Evolutionary conservation across 352 stramenopile genomes (phyloP).

Genomic region (Halophytophthora polymorphica): DNA sequence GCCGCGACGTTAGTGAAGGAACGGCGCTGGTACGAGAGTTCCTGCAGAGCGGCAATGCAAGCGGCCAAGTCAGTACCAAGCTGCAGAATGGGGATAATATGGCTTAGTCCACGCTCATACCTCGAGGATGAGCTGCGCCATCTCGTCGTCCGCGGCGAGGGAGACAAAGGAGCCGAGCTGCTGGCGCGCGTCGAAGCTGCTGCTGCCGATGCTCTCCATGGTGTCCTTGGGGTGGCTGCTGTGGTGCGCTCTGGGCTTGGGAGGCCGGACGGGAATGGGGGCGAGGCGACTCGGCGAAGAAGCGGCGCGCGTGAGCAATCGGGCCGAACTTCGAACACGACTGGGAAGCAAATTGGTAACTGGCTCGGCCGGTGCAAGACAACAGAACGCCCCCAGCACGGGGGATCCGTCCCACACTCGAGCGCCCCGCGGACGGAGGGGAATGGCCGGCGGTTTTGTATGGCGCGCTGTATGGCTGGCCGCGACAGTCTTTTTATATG

Average conservation of each 20-base stretch:
- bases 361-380: not conserved
- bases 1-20: slow-evolving; percentile 61
- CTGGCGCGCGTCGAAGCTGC: slow-evolving; percentile 43
- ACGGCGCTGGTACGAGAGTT: slow-evolving; percentile 55
- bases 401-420: no score
- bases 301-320: slow-evolving; percentile 2
- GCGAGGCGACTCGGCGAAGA: slow-evolving; percentile 18
- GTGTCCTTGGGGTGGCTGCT: not conserved
- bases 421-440: not conserved
- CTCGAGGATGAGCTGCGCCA: slow-evolving; percentile 75
- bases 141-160: slow-evolving; percentile 63
- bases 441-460: no score
- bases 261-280: slow-evolving; percentile 17
- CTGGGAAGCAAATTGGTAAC: not conserved
- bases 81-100: not conserved
- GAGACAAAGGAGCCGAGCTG: slow-evolving; percentile 77
- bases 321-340: not conserved
- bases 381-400: no score
- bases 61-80: slow-evolving; percentile 10
- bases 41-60: slow-evolving; percentile 21
- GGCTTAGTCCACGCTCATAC: slow-evolving; percentile 18
- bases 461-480: not conserved
- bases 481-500: no score
- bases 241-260: not conserved
- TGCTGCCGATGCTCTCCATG: slow-evolving; percentile 37